These are phyloP conservation scores for Lithohypha guttulata DNA, from an alignment of 2,329 filamentous ascomycete genomes.

Conservation along the genomic window DNA sequence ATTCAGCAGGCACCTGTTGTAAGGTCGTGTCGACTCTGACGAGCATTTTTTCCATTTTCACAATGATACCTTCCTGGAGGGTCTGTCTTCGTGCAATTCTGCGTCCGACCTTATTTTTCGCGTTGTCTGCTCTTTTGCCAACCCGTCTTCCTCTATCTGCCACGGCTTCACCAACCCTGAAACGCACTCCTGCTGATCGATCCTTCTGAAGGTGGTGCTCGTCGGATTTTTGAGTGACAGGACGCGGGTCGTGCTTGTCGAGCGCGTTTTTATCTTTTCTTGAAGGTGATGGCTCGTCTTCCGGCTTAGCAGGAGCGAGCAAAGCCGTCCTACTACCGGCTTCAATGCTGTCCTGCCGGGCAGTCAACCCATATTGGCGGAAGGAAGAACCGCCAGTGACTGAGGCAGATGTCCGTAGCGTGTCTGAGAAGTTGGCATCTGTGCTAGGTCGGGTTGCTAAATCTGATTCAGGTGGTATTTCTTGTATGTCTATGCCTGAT, in stretches of 20 bases:
- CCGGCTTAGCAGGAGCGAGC: slow-evolving; percentile 4
- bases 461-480: background rate
- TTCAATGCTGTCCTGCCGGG: slow-evolving; percentile 12
- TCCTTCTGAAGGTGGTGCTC: background rate
- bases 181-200: slow-evolving; percentile 27
- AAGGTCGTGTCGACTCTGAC: slow-evolving; percentile 48
- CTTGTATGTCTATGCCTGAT: background rate
- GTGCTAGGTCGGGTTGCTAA: background rate
- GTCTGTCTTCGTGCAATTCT: slow-evolving; percentile 29
- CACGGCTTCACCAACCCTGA: slow-evolving; percentile 36
- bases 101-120: slow-evolving; percentile 27
- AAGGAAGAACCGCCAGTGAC: slow-evolving; percentile 3
- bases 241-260: slow-evolving; percentile 16
- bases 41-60: slow-evolving; percentile 60
- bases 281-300: background rate
- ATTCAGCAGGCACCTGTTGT: slow-evolving; percentile 47
- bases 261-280: slow-evolving; percentile 9
- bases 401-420: background rate
- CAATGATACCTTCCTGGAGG: slow-evolving; percentile 47
- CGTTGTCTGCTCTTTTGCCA: slow-evolving; percentile 29
- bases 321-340: slow-evolving; percentile 16
- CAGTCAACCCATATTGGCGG: background rate
- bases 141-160: slow-evolving; percentile 31
- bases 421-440: background rate
- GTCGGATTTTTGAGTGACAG: slow-evolving; percentile 10